Conservation (phyloP, 768 basidiomycete species). For the Boletus reticuloceps region DNA sequence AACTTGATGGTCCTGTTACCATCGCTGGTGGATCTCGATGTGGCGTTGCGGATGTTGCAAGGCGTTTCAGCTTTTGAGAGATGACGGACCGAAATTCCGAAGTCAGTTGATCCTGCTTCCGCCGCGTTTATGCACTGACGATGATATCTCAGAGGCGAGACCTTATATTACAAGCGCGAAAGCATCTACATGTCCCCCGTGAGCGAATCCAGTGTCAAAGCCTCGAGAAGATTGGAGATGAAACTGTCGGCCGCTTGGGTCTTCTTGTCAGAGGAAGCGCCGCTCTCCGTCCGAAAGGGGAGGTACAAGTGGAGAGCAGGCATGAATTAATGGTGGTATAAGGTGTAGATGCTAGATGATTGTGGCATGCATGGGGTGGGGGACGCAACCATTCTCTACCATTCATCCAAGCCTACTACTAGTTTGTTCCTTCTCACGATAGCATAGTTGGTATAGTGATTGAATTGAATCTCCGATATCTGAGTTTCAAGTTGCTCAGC, state of each 20-base stretch:
- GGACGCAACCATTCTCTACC: neutral
- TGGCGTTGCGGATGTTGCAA: neutral
- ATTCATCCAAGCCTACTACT: neutral
- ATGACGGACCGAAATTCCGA: neutral
- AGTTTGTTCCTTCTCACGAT: neutral
- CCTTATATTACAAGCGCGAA: neutral
- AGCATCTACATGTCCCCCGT: conserved; percentile 8
- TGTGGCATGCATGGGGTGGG: neutral
- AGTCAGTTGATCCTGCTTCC: conserved; percentile 2
- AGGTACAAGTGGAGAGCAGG: too few relatives aligned
- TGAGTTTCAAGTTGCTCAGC: conserved; percentile 16
- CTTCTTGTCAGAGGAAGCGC: neutral
- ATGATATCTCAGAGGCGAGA: conserved; percentile 1
- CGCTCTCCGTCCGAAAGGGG: too few relatives aligned
- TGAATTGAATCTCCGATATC: conserved; percentile 18
- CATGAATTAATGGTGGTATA: neutral
- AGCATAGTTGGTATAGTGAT: neutral
- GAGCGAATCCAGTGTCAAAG: conserved; percentile 2
- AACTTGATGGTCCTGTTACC: conserved; percentile 1
- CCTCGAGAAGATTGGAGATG: conserved; percentile 20
- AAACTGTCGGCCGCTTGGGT: neutral
- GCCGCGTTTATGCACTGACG: neutral
- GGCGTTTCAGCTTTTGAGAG: neutral
- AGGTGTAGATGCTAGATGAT: neutral
- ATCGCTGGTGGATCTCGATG: neutral